Base-by-base conservation (phyloP, 1,139 yeast species). In the Pneumocystis jirovecii region DNA sequence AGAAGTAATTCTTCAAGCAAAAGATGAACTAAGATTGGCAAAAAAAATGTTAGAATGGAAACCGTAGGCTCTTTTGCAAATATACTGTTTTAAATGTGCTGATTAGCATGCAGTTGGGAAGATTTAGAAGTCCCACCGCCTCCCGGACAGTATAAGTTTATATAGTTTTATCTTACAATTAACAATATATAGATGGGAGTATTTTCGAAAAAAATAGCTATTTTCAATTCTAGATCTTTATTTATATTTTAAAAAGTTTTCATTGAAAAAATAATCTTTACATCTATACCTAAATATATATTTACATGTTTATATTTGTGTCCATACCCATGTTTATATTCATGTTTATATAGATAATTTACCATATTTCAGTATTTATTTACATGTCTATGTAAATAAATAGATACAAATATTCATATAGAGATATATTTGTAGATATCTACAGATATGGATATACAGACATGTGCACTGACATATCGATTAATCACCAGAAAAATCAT, bases 1-100 rank as follows among this genome's bases (percentile, higher is more conserved):
- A 77, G 96, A 89, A 78, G 77, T 89, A 66, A 76, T 89, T 67
- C 80, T 87, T 68, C 96, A 89, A 77, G 96, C 96, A 19, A 83
- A 85, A 70, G 95, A 88, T 68, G 96, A 89, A 77, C 82, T 83
- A 71, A 81, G 79, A 64, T 80, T 89, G 74, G 86, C 89, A 65
- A 78, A 83, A 72, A 82, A 85, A 74, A 78, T 89, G 79, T 85
- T 86, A 60, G 83, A 80, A 68, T 82, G 86, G 81, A 85, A 86
- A 76, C 85, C 71, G 84, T 68, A 61, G 40, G 67, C 12, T 4
- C 37, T 60, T 61, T 10, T 19, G 19, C 25, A 31, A 6, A 1
- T 4, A 2, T 39, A 29, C 12, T n/a, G 21, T 21, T 39, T 39
- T 42, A 21, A 31, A 37, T 61, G 15, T 17, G 12, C 12, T 40